A percentile compares a stretch with the other conserved stretches of the same genome.
Conservation (phyloP, 345 rosid species). For the Salix viminalis region DNA sequence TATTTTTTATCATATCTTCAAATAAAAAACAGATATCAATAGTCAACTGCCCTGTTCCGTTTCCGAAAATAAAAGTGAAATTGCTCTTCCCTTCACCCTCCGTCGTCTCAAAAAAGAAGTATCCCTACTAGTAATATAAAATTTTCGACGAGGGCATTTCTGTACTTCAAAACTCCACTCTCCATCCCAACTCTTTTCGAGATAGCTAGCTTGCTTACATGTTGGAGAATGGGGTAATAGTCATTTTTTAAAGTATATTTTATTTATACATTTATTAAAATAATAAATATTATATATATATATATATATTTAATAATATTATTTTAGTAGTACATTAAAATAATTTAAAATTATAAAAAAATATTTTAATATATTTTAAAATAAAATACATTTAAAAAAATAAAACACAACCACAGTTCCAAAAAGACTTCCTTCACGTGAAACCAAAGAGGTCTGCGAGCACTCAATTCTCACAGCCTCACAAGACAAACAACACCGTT, state of each 20-base stretch:
- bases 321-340: no score
- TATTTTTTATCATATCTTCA: no score
- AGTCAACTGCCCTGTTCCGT: neutral
- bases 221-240: neutral
- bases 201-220: neutral
- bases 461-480: neutral
- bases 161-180: constrained; percentile 5
- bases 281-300: no score
- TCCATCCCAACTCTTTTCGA: neutral
- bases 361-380: no score
- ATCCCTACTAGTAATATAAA: neutral
- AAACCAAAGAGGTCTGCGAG: neutral
- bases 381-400: no score
- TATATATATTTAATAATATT: no score
- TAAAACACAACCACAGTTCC: no score
- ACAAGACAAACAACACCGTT: constrained; percentile 33
- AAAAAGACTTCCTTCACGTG: neutral
- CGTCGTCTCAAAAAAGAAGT: neutral
- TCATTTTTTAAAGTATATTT: no score
- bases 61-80: neutral
- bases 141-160: constrained; percentile 7
- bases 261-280: no score
- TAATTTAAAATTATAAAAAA: no score
- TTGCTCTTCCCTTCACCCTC: neutral
- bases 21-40: no score